A percentile compares a stretch with the other conserved stretches of the same genome.
These are phyloP conservation scores for Fusarium annulatum DNA, from an alignment of 2,329 filamentous ascomycete genomes.

Conservation along the genomic window DNA sequence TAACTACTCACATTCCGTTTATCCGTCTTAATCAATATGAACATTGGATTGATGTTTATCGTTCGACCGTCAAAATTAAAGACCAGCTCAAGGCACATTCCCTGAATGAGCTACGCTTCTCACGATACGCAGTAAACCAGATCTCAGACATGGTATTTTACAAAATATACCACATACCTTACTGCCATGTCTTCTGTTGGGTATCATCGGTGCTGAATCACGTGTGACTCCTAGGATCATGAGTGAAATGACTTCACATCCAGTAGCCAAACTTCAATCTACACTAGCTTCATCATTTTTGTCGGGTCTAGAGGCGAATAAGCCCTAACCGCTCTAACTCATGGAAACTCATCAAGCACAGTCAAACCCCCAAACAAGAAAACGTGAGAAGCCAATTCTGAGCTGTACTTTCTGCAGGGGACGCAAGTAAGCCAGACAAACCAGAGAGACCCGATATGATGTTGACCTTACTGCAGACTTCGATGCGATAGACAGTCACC, in stretches of 20 bases:
- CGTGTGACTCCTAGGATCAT: neutral
- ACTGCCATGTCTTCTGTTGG: neutral
- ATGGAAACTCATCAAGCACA: neutral
- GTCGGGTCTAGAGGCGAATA: neutral
- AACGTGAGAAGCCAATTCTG: conserved; percentile 5
- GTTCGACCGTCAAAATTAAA: neutral
- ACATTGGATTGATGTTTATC: neutral
- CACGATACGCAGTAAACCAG: neutral
- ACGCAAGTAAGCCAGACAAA: neutral
- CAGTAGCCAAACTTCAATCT: neutral
- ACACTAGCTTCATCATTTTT: neutral
- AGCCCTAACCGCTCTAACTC: neutral
- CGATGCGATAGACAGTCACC: conserved; percentile 23
- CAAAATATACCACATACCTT: neutral
- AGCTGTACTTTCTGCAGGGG: conserved; percentile 12
- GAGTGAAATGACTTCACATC: conserved; percentile 2
- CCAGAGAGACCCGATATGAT: neutral
- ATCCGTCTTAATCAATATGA: neutral
- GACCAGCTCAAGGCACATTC: neutral
- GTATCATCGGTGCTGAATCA: neutral
- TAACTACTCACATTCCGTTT: neutral
- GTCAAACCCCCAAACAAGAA: neutral
- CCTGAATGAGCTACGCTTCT: neutral
- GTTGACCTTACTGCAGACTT: conserved; percentile 8
- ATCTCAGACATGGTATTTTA: neutral